phyloP scores from a whole-genome alignment of 1,284 basidiomycete genomes.

The Fomes fomentarius region DNA sequence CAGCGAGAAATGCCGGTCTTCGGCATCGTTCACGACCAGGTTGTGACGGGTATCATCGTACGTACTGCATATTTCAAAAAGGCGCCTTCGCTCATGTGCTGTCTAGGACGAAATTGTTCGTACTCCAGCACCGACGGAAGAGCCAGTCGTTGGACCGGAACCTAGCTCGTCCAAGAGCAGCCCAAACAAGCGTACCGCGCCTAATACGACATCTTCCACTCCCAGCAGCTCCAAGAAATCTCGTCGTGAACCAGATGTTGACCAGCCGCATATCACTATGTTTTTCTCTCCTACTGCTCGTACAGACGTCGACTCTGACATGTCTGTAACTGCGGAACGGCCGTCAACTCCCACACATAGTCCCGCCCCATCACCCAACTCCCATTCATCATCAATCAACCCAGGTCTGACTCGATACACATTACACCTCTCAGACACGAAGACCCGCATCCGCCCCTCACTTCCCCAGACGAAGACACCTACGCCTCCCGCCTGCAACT shows the following conservation, averaged over 20 bases:
- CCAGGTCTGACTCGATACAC: not conserved
- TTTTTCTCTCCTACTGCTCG: slow-evolving; percentile 27
- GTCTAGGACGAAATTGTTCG: slow-evolving; percentile 56
- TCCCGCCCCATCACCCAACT: too few species aligned
- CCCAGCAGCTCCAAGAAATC: slow-evolving; percentile 31
- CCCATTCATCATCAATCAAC: too few species aligned
- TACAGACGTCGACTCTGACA: not conserved
- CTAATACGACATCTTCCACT: slow-evolving; percentile 20
- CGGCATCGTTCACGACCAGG: slow-evolving; percentile 58
- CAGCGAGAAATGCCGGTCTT: slow-evolving; percentile 79
- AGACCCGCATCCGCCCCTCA: slow-evolving; percentile 61
- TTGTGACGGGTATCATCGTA: slow-evolving; percentile 71
- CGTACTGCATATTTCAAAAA: too few species aligned
- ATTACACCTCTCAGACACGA: slow-evolving; percentile 73
- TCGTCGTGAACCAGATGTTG: slow-evolving; percentile 13
- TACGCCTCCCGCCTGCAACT: slow-evolving; percentile 75
- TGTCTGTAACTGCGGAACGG: not conserved
- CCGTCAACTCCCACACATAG: not conserved
- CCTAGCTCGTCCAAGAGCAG: slow-evolving; percentile 3
- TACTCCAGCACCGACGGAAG: slow-evolving; percentile 25
- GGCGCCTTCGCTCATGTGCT: too few species aligned
- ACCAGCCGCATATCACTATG: slow-evolving; percentile 28
- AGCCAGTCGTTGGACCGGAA: not conserved
- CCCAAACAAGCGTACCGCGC: slow-evolving; percentile 21
- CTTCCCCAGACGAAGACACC: slow-evolving; percentile 70